These are phyloP conservation scores for Melampsora americana DNA, from an alignment of 1,284 basidiomycete species.

Conservation along the genomic window DNA sequence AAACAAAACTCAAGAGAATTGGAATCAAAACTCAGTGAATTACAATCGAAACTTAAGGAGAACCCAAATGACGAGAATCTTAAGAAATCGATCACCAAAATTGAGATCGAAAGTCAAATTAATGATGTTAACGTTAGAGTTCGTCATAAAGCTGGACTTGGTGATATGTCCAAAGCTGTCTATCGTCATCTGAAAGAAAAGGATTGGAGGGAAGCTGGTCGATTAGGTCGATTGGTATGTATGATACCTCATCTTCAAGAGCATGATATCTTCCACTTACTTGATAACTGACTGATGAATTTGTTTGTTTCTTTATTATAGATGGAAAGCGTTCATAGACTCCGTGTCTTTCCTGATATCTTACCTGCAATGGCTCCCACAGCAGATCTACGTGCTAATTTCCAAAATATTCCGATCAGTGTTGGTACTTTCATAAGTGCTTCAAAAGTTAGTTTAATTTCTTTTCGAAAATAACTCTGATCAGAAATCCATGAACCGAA, in stretches of 20 bases:
- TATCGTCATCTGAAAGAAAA: slow-evolving; percentile 78
- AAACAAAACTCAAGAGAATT: slow-evolving; percentile 1
- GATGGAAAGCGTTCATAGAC: slow-evolving; percentile 88
- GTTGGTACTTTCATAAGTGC: slow-evolving; percentile 68
- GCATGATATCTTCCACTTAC: neutral
- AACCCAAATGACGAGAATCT: neutral
- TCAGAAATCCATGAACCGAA: neutral
- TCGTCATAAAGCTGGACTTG: slow-evolving; percentile 44
- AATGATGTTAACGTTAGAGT: slow-evolving; percentile 28
- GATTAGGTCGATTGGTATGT: slow-evolving; percentile 74
- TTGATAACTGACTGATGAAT: neutral
- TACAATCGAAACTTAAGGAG: neutral
- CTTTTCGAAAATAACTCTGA: neutral
- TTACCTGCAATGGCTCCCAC: slow-evolving; percentile 70
- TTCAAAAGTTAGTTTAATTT: slow-evolving; percentile 60
- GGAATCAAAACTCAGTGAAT: neutral
- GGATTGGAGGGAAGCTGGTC: slow-evolving; percentile 77
- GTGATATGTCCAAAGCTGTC: slow-evolving; percentile 60
- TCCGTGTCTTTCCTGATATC: slow-evolving; percentile 84
- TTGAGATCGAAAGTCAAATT: slow-evolving; percentile 36
- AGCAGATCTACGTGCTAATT: slow-evolving; percentile 60
- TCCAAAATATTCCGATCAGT: slow-evolving; percentile 62
- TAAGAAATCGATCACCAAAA: slow-evolving; percentile 15
- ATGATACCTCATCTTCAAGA: neutral
- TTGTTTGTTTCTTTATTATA: slow-evolving; percentile 52